A percentile compares a stretch with the other conserved stretches of the same genome.
phyloP scores from a whole-genome alignment of 148 eudicot genomes.

The Cornus controversa region DNA sequence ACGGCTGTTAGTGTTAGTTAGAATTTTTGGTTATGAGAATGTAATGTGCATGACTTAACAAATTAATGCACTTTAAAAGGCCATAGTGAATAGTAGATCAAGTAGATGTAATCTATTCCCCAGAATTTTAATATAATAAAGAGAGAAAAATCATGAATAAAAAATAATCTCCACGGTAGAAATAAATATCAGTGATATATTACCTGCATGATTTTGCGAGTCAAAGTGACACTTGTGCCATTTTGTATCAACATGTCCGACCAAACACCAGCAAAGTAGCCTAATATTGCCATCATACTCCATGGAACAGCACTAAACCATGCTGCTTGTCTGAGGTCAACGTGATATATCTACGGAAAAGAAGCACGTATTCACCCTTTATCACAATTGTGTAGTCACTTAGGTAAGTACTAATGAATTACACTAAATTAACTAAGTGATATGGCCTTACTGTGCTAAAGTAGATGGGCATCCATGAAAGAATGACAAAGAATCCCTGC shows the following conservation, averaged over 20 bases:
- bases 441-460: conserved; percentile 63
- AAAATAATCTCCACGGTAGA: neutral
- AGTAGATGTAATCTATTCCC: neutral
- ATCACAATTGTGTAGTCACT: neutral
- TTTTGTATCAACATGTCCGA: conserved; percentile 74
- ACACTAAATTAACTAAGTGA: neutral
- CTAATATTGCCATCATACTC: conserved; percentile 87
- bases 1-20: too few species aligned
- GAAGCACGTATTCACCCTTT: neutral
- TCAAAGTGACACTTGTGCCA: conserved; percentile 69
- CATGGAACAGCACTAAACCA: conserved; percentile 99
- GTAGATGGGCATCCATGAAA: conserved; percentile 96
- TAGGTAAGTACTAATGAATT: neutral
- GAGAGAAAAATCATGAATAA: neutral
- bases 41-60: neutral
- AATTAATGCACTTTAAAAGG: neutral
- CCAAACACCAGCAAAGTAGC: conserved; percentile 84
- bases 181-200: neutral
- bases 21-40: neutral
- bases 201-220: conserved; percentile 95
- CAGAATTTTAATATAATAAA: neutral
- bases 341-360: conserved; percentile 66
- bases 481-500: conserved; percentile 94
- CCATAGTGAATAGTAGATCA: neutral
- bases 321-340: conserved; percentile 91